These are phyloP conservation scores for Thelonectria blattea DNA, from an alignment of 2,329 filamentous ascomycete genomes.

Conservation along the genomic window DNA sequence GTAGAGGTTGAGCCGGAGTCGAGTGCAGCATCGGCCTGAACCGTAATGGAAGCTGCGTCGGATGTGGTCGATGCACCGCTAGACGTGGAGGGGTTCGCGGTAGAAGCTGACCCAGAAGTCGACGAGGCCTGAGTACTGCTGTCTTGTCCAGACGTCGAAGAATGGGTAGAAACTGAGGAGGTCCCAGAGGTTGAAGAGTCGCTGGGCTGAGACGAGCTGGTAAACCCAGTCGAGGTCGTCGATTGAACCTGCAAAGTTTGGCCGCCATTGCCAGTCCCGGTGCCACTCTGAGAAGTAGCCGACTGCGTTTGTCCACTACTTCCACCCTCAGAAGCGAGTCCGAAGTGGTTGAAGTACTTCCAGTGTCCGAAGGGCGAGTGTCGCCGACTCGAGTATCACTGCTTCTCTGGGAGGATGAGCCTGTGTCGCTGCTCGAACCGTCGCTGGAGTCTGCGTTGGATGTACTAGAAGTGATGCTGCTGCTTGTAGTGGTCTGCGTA, in stretches of 20 bases:
- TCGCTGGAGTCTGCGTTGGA: too few relatives aligned
- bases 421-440: too few relatives aligned
- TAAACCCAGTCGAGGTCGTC: not conserved
- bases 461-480: not conserved
- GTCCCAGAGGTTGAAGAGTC: not conserved
- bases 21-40: not conserved
- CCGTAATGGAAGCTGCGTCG: not conserved
- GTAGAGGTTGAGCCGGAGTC: not conserved
- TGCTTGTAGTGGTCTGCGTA: not conserved
- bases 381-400: not conserved
- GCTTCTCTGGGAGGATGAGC: too few relatives aligned
- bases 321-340: not conserved
- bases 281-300: too few relatives aligned
- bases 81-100: not conserved
- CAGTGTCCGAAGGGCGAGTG: not conserved
- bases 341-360: not conserved
- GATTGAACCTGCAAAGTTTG: not conserved
- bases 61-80: not conserved
- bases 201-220: not conserved
- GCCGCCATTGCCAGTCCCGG: not conserved
- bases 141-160: too few relatives aligned
- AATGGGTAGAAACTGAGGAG: too few relatives aligned
- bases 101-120: too few relatives aligned
- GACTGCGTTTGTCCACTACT: too few relatives aligned
- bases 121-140: too few relatives aligned